Base-by-base conservation (phyloP, 768 basidiomycete genomes). In the Leccinum truebloodii region DNA sequence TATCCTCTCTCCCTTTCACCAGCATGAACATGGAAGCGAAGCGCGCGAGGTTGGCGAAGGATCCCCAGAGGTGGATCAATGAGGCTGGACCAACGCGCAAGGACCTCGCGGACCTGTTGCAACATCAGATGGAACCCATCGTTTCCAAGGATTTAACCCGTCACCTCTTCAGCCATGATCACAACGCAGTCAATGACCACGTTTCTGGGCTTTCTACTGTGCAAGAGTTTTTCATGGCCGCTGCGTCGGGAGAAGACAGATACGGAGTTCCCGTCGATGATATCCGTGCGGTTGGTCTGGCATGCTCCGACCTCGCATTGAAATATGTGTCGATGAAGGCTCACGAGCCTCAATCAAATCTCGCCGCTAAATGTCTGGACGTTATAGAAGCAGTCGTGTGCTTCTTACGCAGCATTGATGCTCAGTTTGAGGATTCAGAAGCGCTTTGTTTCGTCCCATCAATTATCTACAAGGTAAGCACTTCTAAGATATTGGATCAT, bases 241-340 rank as follows among this genome's bases (percentile, higher is more conserved):
- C 85, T 18, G 78, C 83, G 28, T 78, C 79, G 22, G 83, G 82
- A 20, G 84, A 86, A 32, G 84, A 89, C 48, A 79, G 77, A 55
- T 81, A 76, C 57, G 83, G 78, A 2, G 59, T 79, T 20, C 57
- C 75, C 7, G 67, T 75, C 13, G 83, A 81, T 12, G 81, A 83
- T 53, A 72, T 87, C 20, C 84, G 83, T 69, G 81, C 81, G 39
- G 76, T 89, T 22, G 87, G 92, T 59, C 68, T 96, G 49, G 90
- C 93, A 28, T 98, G 94, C 69, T 86, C 93, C 51, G 97, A 99
- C 73, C 80, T 98, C 35, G 86, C 90, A 2, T 78, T 98, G 70
- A 98, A 98, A 80, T 99, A 98, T 66, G 84, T 89, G 30, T 96
- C 95, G 2, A 85, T 98, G 68, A 91, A 92, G 66, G 83, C 88